A percentile compares a stretch with the other conserved stretches of the same genome.
These are phyloP conservation scores for Casuarina equisetifolia DNA, from an alignment of 306 rosid species.

Conservation along the genomic window DNA sequence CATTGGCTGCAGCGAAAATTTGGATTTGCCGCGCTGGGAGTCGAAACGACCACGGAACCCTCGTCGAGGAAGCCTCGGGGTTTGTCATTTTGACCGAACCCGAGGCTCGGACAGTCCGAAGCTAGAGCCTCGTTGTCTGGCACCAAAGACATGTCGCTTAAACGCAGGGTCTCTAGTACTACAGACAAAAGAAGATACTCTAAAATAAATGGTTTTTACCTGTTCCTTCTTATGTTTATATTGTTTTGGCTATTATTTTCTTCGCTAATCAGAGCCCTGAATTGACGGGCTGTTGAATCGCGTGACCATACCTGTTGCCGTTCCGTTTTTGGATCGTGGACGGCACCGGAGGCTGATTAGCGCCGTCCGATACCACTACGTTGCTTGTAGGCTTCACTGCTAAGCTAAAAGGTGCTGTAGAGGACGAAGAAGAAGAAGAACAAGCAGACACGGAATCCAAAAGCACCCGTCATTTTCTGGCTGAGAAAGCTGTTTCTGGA, in stretches of 20 bases:
- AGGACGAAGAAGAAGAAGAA: constrained; percentile 1
- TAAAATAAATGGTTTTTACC: neutral
- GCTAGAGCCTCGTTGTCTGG: constrained; percentile 7
- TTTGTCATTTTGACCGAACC: constrained; percentile 44
- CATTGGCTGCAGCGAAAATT: constrained; percentile 33
- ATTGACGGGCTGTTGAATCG: constrained; percentile 27
- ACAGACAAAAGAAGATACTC: constrained; percentile 42
- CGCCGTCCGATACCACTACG: constrained; percentile 15
- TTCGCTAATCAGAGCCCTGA: neutral
- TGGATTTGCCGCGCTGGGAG: constrained; percentile 86
- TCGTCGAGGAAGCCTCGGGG: constrained; percentile 41
- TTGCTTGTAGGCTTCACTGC: neutral
- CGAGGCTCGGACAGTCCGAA: constrained; percentile 44
- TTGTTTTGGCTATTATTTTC: neutral
- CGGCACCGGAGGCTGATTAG: constrained; percentile 22
- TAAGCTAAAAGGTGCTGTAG: neutral
- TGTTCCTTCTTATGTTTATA: neutral
- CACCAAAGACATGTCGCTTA: constrained; percentile 26
- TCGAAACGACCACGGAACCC: constrained; percentile 19
- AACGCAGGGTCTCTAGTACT: constrained; percentile 27
- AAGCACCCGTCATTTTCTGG: constrained; percentile 14
- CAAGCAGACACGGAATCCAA: constrained; percentile 15
- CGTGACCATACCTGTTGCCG: neutral
- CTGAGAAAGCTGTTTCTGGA: constrained; percentile 11
- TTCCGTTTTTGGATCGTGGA: constrained; percentile 29